Base-by-base conservation (phyloP, 768 basidiomycete species). In the Sarcodon sp. region DNA sequence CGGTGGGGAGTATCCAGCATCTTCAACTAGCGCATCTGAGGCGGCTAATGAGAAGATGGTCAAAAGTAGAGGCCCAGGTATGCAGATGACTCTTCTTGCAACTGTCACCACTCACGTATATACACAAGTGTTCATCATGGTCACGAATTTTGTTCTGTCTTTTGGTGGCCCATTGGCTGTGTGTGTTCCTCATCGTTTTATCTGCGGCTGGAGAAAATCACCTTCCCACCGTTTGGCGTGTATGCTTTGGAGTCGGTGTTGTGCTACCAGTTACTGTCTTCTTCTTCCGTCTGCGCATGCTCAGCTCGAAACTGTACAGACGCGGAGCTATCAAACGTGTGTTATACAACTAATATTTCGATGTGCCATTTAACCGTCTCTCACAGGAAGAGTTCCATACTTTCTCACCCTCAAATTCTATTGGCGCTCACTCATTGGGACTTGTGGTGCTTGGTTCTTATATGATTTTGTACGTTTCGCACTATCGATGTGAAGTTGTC, bases 1-100 rank as follows among this genome's bases (percentile, higher is more conserved):
- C 10, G 83, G 83, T 34, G 83, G 83, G 21, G 83, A 87, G 64
- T 87, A 87, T 60, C 83, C 84, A 0, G 80, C 80, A 6, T 81
- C 78, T 6, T 80, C 78, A 0, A 79, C 80, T 0, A 74, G 74
- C 37, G 83, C 83, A 4, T 75, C 73, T 32, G 84, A 87, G 60
- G 75, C 83, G 32, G 80, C 83, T 13, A 86, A 87, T 55, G 83
- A 87, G 61, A 76, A 73, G 55, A 75, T 75, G 62, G 47, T 73
- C 31, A 68, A 70, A 53, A 60, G 69, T 46, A 73, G 83, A 35
- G 85, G 85, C 1, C 79, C 80, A 53, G 65, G 77, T 77, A 54
- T 4, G 55, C 55, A 15, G 36, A 50, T n/a, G 47, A 50, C 13
- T 44, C 33, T 32, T 13, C 4, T 27, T 7, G 36, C 33, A 43